A percentile compares a stretch with the other conserved stretches of the same genome.
These are phyloP conservation scores for Suhomyces kunorum DNA, from an alignment of 1,139 yeast species.

Conservation along the genomic window DNA sequence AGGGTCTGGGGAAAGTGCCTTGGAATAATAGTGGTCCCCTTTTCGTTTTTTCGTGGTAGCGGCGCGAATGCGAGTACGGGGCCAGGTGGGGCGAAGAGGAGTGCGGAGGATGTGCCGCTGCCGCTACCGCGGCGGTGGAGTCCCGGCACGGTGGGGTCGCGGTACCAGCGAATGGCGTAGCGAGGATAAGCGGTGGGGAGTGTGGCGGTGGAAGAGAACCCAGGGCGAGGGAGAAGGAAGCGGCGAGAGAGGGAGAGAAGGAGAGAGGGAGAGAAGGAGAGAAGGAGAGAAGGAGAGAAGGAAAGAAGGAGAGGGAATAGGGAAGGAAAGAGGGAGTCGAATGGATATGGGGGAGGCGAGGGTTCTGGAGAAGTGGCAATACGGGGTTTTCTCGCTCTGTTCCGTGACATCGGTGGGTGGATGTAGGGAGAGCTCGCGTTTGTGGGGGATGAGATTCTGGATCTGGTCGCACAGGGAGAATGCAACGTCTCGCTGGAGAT, in stretches of 20 bases:
- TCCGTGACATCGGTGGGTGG: too few species aligned
- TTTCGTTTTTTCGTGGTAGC: constrained; percentile 5
- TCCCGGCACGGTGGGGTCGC: too few species aligned
- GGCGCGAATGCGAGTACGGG: too few species aligned
- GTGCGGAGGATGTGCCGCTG: neutral
- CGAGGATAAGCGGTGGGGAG: neutral
- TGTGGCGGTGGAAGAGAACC: neutral
- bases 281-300: neutral
- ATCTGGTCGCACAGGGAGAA: too few species aligned
- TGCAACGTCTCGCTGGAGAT: too few species aligned
- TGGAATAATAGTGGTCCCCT: constrained; percentile 1
- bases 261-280: neutral
- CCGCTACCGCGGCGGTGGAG: too few species aligned
- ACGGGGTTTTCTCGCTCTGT: too few species aligned
- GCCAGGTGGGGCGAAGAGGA: neutral
- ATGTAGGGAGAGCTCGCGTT: too few species aligned
- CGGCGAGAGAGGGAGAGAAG: neutral
- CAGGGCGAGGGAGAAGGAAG: neutral
- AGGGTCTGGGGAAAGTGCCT: neutral
- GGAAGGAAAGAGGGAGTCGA: neutral
- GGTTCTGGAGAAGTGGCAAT: too few species aligned
- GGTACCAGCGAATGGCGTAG: neutral
- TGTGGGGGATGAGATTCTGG: too few species aligned
- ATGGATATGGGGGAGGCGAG: neutral
- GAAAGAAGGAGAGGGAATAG: neutral